phyloP scores from a whole-genome alignment of 2,329 filamentous ascomycete species.

The Cercospora nicotianae region DNA sequence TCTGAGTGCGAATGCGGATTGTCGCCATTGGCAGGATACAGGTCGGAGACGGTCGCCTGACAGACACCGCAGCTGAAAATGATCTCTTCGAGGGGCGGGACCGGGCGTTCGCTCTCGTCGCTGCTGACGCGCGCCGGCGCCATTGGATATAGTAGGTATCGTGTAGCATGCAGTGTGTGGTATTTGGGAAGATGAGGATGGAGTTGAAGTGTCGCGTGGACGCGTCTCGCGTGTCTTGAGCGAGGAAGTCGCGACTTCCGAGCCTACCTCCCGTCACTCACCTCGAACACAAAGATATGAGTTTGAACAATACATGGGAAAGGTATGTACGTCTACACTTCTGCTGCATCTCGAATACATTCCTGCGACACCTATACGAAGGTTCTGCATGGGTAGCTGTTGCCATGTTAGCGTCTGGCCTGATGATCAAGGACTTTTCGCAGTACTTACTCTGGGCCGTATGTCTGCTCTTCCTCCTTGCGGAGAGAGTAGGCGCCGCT shows the following conservation, averaged over 20 bases:
- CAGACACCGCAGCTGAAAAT: slow-evolving; percentile 54
- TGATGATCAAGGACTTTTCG: background rate
- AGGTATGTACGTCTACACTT: slow-evolving; percentile 19
- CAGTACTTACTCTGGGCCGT: slow-evolving; percentile 48
- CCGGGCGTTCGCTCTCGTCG: background rate
- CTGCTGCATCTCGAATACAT: background rate
- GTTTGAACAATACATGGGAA: background rate
- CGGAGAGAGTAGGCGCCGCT: slow-evolving; percentile 69
- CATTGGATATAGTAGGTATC: slow-evolving; percentile 14
- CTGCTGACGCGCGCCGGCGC: slow-evolving; percentile 14
- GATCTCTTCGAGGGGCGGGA: slow-evolving; percentile 39
- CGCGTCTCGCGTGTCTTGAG: background rate
- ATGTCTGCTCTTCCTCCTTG: slow-evolving; percentile 70
- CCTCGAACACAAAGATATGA: background rate
- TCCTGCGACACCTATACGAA: slow-evolving; percentile 36
- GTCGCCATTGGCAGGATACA: slow-evolving; percentile 44
- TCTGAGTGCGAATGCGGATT: slow-evolving; percentile 39
- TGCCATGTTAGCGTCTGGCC: slow-evolving; percentile 25
- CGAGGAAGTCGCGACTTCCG: background rate
- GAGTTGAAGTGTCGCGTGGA: background rate
- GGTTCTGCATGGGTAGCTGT: slow-evolving; percentile 49
- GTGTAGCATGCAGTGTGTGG: slow-evolving; percentile 2
- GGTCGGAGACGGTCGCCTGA: slow-evolving; percentile 47
- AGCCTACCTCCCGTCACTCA: background rate
- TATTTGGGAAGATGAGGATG: background rate